These are phyloP conservation scores for Ascochyta rabiei DNA, from an alignment of 2,329 filamentous ascomycete genomes.

Conservation along the genomic window DNA sequence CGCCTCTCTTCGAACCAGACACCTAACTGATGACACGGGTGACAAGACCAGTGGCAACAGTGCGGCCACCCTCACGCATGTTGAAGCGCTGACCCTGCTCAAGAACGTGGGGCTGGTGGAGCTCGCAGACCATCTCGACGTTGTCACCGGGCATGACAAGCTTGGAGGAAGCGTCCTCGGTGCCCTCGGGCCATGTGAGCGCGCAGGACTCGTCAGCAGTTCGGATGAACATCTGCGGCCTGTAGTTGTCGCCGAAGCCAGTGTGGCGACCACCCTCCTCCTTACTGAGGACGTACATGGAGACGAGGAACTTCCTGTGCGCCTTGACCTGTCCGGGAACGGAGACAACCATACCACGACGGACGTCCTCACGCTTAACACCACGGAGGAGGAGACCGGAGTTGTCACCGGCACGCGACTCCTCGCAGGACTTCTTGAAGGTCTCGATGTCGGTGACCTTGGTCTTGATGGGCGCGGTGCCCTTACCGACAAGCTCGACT, in stretches of 20 bases:
- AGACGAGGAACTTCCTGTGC: conserved; percentile 89
- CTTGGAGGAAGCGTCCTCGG: conserved; percentile 72
- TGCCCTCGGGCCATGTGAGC: conserved; percentile 85
- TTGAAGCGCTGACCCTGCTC: conserved; percentile 97
- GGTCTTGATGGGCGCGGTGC: conserved; percentile 83
- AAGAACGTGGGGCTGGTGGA: conserved; percentile 83
- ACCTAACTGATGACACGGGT: conserved; percentile 46
- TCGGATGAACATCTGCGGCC: conserved; percentile 93
- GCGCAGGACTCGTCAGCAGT: conserved; percentile 80
- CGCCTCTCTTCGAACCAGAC: conserved; percentile 1
- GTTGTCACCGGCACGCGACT: conserved; percentile 96
- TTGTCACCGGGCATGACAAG: conserved; percentile 99
- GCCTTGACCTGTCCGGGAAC: conserved; percentile 84
- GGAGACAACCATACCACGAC: conserved; percentile 91
- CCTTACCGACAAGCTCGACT: conserved; percentile 92
- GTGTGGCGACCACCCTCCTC: conserved; percentile 98
- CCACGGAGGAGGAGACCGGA: conserved; percentile 95
- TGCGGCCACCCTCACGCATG: conserved; percentile 90
- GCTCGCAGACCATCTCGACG: conserved; percentile 91
- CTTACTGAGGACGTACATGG: conserved; percentile 96
- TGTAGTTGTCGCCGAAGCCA: conserved; percentile 94
- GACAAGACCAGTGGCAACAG: conserved; percentile 49
- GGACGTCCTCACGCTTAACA: conserved; percentile 92
- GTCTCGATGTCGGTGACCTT: conserved; percentile 99
- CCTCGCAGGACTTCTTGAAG: conserved; percentile 99